phyloP scores from a whole-genome alignment of 2,329 filamentous ascomycete genomes.

The Aspergillus sergii region DNA sequence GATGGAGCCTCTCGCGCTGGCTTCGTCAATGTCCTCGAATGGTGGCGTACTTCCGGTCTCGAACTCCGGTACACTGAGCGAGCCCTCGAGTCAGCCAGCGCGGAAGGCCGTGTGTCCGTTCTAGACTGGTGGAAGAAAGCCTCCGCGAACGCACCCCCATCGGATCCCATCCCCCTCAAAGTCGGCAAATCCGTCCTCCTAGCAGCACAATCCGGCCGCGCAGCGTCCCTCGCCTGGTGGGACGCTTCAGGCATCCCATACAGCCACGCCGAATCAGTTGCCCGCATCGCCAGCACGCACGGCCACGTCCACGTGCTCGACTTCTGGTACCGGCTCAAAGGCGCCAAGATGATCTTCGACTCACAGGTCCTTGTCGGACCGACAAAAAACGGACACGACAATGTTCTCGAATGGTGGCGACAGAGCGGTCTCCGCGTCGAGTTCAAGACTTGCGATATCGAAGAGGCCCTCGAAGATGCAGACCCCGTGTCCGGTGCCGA shows the following conservation, averaged over 20 bases:
- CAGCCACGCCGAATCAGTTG: conserved; percentile 77
- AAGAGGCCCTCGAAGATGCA: conserved; percentile 89
- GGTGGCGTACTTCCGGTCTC: conserved; percentile 84
- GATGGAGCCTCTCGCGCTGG: conserved; percentile 86
- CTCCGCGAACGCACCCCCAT: conserved; percentile 59
- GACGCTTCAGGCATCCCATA: conserved; percentile 77
- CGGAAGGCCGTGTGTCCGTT: conserved; percentile 80
- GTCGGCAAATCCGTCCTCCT: conserved; percentile 82
- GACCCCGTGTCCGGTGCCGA: conserved; percentile 65
- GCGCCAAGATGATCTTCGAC: conserved; percentile 78
- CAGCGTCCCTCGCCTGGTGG: conserved; percentile 84
- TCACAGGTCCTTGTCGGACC: conserved; percentile 81
- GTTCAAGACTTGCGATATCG: conserved; percentile 93
- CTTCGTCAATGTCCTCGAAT: conserved; percentile 82
- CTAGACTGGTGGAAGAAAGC: conserved; percentile 91
- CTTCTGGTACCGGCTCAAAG: conserved; percentile 75
- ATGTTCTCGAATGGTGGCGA: conserved; percentile 92
- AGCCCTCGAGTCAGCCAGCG: conserved; percentile 84
- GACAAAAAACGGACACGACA: conserved; percentile 81
- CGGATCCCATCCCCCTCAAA: conserved; percentile 62
- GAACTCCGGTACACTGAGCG: conserved; percentile 82
- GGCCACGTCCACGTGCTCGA: conserved; percentile 83
- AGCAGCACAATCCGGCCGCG: conserved; percentile 79
- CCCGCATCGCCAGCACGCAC: conserved; percentile 80
- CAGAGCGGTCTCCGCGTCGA: conserved; percentile 72